These are phyloP conservation scores for Hypoxylon cercidicola DNA, from an alignment of 495 filamentous ascomycete species.

Conservation along the genomic window DNA sequence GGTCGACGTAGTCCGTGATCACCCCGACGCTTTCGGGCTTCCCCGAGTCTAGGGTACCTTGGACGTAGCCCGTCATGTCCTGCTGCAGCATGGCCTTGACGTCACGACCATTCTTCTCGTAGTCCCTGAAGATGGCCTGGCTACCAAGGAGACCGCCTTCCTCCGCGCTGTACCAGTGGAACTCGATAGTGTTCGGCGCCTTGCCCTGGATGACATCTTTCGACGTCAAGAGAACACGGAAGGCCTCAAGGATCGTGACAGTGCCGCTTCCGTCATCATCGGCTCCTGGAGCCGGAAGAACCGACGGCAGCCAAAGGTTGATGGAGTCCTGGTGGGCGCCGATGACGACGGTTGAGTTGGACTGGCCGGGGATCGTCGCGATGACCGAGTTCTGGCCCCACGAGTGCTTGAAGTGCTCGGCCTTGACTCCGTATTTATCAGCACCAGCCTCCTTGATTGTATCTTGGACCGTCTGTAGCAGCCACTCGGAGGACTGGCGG, in stretches of 20 bases:
- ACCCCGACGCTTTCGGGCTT: slow-evolving; percentile 88
- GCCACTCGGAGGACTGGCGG: slow-evolving; percentile 89
- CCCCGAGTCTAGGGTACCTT: slow-evolving; percentile 84
- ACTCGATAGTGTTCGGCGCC: slow-evolving; percentile 88
- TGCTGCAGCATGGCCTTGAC: slow-evolving; percentile 99
- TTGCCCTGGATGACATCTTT: slow-evolving; percentile 63
- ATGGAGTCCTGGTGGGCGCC: slow-evolving; percentile 79
- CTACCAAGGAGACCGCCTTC: slow-evolving; percentile 91
- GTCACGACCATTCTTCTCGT: slow-evolving; percentile 77
- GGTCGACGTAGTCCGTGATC: slow-evolving; percentile 91
- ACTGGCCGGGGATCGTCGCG: slow-evolving; percentile 88
- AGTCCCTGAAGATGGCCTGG: slow-evolving; percentile 89
- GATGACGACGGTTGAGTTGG: slow-evolving; percentile 80
- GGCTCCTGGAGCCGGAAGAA: slow-evolving; percentile 74
- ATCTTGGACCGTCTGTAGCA: slow-evolving; percentile 76
- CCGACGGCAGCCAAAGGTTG: slow-evolving; percentile 86
- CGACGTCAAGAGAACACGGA: slow-evolving; percentile 66
- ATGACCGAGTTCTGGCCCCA: slow-evolving; percentile 95
- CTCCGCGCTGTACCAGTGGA: slow-evolving; percentile 98
- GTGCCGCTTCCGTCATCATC: slow-evolving; percentile 70
- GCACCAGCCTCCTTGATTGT: slow-evolving; percentile 78
- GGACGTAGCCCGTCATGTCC: slow-evolving; percentile 96
- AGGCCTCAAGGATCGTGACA: slow-evolving; percentile 69
- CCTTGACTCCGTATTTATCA: slow-evolving; percentile 70
- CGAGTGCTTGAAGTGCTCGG: slow-evolving; percentile 78